These are phyloP conservation scores for Leptographium lundbergii DNA, from an alignment of 2,329 filamentous ascomycete genomes.

Conservation along the genomic window DNA sequence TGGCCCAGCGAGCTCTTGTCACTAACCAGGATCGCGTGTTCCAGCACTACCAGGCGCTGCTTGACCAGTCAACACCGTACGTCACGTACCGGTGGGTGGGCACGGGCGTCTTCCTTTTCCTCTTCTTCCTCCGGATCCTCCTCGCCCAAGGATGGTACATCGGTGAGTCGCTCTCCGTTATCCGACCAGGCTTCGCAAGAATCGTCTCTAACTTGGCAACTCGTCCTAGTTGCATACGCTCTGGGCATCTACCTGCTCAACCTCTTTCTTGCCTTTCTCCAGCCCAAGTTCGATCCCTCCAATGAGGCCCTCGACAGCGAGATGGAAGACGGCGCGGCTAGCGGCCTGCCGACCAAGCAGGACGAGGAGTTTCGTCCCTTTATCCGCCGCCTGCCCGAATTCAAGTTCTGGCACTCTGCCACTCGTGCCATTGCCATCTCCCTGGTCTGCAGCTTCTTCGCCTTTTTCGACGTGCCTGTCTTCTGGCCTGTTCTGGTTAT, in stretches of 20 bases:
- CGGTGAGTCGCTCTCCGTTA: constrained; percentile 38
- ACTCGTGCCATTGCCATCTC: constrained; percentile 74
- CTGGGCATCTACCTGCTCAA: constrained; percentile 98
- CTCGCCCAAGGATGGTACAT: constrained; percentile 98
- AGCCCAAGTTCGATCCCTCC: constrained; percentile 96
- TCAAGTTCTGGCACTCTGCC: constrained; percentile 99
- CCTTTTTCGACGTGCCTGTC: constrained; percentile 90
- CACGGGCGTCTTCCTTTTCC: constrained; percentile 59
- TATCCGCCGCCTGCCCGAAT: constrained; percentile 89
- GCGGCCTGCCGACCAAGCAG: constrained; percentile 79
- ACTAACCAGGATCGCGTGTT: not conserved
- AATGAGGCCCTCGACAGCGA: constrained; percentile 84
- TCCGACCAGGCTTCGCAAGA: not conserved
- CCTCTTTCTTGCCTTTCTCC: constrained; percentile 95
- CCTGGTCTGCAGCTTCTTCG: constrained; percentile 85
- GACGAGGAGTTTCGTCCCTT: constrained; percentile 98
- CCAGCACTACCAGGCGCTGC: constrained; percentile 85
- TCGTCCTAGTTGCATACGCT: constrained; percentile 73
- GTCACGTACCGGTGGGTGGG: constrained; percentile 81
- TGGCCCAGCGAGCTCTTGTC: not conserved
- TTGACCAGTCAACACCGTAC: constrained; percentile 88
- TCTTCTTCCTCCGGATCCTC: constrained; percentile 85
- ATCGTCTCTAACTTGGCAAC: not conserved
- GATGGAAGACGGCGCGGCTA: constrained; percentile 82
- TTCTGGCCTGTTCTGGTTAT: constrained; percentile 98